Evolutionary conservation across 2,329 filamentous ascomycete genomes (phyloP).

Genomic region (Hortaea werneckii): DNA sequence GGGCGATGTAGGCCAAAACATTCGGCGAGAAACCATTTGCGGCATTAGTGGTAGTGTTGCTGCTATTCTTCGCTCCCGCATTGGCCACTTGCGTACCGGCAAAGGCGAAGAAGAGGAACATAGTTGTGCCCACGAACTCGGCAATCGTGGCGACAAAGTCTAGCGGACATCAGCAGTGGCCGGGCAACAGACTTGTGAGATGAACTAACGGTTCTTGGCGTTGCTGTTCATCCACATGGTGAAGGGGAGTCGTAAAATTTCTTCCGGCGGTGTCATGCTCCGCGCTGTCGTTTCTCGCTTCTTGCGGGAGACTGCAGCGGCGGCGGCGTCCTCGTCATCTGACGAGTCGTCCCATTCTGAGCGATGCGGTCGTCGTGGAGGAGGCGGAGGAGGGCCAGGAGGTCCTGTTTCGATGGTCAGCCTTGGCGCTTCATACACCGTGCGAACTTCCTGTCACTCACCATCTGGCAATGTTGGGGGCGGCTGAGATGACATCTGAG

Average conservation of each 20-base stretch:
- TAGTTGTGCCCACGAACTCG: constrained; percentile 27
- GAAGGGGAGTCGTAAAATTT: constrained; percentile 24
- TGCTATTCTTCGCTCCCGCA: constrained; percentile 8
- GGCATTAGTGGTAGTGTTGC: constrained; percentile 18
- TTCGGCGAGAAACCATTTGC: constrained; percentile 21
- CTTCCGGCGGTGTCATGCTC: constrained; percentile 14
- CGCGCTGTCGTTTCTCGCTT: constrained; percentile 2
- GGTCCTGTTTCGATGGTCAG: not conserved
- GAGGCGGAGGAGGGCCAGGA: constrained; percentile 8
- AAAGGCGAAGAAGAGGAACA: constrained; percentile 27
- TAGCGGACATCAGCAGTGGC: constrained; percentile 1
- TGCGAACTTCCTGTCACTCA: no score
- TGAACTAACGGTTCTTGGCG: constrained; percentile 16
- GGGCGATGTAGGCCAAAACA: constrained; percentile 19
- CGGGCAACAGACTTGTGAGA: not conserved
- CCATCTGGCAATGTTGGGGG: no score
- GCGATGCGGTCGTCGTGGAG: constrained; percentile 1
- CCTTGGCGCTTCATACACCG: no score
- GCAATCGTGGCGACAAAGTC: constrained; percentile 17
- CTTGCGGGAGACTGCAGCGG: constrained; percentile 3
- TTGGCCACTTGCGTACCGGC: constrained; percentile 16
- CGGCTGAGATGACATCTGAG: not conserved
- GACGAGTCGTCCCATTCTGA: constrained; percentile 10
- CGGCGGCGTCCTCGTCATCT: constrained; percentile 15
- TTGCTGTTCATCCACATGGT: constrained; percentile 23